Evolutionary conservation across 2,329 filamentous ascomycete genomes (phyloP).

Genomic region (Arthrobotrys entomopaga): DNA sequence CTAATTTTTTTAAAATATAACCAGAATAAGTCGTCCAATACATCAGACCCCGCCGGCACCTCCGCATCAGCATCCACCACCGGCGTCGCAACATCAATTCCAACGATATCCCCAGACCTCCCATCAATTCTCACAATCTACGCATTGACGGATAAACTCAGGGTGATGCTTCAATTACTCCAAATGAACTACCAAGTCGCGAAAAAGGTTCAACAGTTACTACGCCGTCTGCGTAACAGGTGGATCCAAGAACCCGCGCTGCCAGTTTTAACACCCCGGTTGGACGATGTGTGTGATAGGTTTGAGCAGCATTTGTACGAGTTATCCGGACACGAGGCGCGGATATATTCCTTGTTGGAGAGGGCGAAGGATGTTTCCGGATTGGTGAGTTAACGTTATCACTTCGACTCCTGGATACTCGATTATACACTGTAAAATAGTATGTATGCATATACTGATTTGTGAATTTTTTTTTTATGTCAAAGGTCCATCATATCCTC

Average conservation of each 20-base stretch:
- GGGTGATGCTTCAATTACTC: constrained; percentile 24
- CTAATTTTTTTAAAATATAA: too few relatives aligned
- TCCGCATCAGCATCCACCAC: not conserved
- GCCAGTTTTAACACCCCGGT: constrained; percentile 28
- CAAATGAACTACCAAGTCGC: constrained; percentile 39
- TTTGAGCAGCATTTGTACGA: constrained; percentile 50
- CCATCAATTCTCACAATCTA: constrained; percentile 19
- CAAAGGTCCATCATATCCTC: constrained; percentile 33
- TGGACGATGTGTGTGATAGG: constrained; percentile 46
- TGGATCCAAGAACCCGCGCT: constrained; percentile 40
- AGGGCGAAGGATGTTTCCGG: constrained; percentile 30
- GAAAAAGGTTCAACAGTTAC: constrained; percentile 43
- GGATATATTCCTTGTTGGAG: constrained; percentile 29
- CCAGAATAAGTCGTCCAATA: too few relatives aligned
- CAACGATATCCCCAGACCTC: constrained; percentile 1
- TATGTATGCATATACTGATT: not conserved
- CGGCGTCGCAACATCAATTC: not conserved
- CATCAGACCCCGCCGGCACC: not conserved
- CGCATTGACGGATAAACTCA: constrained; percentile 35
- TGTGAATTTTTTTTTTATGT: not conserved
- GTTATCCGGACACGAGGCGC: constrained; percentile 35
- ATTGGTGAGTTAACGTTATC: constrained; percentile 32
- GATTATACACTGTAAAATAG: not conserved
- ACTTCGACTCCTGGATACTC: not conserved
- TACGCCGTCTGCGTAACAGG: constrained; percentile 34